Conservation (phyloP, 371 early-diverging fungal genomes). For the Smittium culicis region DNA sequence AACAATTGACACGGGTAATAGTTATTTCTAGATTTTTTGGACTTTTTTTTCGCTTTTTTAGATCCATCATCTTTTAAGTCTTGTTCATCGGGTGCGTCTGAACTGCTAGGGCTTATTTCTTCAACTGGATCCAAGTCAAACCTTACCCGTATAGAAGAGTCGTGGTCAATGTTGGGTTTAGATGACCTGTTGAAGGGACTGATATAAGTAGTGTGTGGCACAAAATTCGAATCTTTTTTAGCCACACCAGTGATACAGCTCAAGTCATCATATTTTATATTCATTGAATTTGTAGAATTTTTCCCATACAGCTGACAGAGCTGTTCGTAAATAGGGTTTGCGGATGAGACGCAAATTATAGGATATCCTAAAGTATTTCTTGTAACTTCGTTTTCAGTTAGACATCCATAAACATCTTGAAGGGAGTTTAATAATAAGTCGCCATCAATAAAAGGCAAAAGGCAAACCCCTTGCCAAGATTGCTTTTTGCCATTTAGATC, state of each 20-base stretch:
- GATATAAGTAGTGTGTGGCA: slow-evolving; percentile 22
- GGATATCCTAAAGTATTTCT: slow-evolving; percentile 64
- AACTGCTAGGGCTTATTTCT: background rate
- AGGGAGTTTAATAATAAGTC: slow-evolving; percentile 61
- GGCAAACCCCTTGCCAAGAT: slow-evolving; percentile 94
- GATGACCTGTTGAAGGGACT: slow-evolving; percentile 18
- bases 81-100: background rate
- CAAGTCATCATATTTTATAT: slow-evolving; percentile 17
- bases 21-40: slow-evolving; percentile 19
- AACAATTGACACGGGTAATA: slow-evolving; percentile 17
- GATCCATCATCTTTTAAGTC: background rate
- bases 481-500: slow-evolving; percentile 97
- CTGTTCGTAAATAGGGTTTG: slow-evolving; percentile 23
- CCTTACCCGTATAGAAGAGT: slow-evolving; percentile 20
- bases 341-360: slow-evolving; percentile 38
- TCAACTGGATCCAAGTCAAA: slow-evolving; percentile 13
- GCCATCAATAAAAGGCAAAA: slow-evolving; percentile 88
- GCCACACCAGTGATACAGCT: slow-evolving; percentile 19
- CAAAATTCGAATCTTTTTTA: slow-evolving; percentile 19
- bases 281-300: slow-evolving; percentile 7
- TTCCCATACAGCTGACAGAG: slow-evolving; percentile 23
- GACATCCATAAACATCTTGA: slow-evolving; percentile 44
- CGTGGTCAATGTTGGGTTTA: slow-evolving; percentile 21
- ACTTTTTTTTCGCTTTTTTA: background rate
- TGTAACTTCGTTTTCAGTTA: slow-evolving; percentile 53